phyloP scores from a whole-genome alignment of 2,329 filamentous ascomycete genomes.

The Annulohypoxylon truncatum region DNA sequence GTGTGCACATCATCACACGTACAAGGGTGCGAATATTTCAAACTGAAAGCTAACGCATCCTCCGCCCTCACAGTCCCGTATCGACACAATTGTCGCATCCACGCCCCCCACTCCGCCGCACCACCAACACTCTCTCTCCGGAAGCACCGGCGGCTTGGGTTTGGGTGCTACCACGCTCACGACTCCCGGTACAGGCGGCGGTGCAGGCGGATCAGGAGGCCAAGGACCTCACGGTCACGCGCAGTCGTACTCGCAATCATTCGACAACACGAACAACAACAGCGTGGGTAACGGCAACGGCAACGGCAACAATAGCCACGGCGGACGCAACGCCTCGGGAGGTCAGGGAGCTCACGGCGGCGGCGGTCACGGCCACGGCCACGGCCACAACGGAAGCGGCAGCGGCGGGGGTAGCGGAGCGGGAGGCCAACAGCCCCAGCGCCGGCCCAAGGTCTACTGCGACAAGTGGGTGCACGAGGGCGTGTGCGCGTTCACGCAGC shows the following conservation, averaged over 20 bases:
- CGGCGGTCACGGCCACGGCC: neutral
- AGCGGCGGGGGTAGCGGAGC: neutral
- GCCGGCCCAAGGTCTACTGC: slow-evolving; percentile 76
- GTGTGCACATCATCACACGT: neutral
- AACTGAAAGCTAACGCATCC: slow-evolving; percentile 25
- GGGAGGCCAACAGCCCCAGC: slow-evolving; percentile 37
- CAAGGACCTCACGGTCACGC: neutral
- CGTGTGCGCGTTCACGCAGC: slow-evolving; percentile 84
- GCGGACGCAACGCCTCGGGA: neutral
- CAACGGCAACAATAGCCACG: neutral
- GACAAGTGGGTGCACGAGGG: slow-evolving; percentile 91
- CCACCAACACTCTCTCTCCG: slow-evolving; percentile 11
- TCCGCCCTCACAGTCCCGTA: slow-evolving; percentile 47
- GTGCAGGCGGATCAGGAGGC: neutral
- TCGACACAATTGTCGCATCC: slow-evolving; percentile 54
- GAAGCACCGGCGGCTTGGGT: slow-evolving; percentile 14
- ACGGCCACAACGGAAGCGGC: neutral
- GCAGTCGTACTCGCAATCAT: neutral
- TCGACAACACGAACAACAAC: neutral
- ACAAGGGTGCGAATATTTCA: neutral
- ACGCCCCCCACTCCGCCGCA: slow-evolving; percentile 44
- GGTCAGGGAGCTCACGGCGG: neutral
- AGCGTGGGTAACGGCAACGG: neutral
- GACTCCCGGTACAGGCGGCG: neutral
- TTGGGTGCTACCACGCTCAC: no score